Percentiles rank a stretch among this genome's conserved stretches.
These are phyloP conservation scores for Pyrenophora tritici-repentis DNA, from an alignment of 2,329 filamentous ascomycete genomes.

Conservation along the genomic window DNA sequence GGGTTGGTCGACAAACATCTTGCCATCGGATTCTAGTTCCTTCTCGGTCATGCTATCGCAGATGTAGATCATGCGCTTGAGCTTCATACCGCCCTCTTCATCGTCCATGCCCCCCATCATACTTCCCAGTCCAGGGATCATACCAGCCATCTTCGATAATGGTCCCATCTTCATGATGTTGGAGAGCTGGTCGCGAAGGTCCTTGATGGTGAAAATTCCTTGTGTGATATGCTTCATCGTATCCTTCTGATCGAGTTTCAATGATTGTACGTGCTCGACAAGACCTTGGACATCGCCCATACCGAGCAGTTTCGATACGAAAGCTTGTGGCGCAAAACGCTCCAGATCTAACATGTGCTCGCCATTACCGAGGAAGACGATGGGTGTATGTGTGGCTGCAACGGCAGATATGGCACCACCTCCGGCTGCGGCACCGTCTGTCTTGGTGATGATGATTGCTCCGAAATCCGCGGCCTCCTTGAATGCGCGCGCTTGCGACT, in stretches of 20 bases:
- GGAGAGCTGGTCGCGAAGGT: constrained; percentile 90
- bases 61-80: constrained; percentile 98
- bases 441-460: constrained; percentile 99
- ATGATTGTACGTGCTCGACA: constrained; percentile 92
- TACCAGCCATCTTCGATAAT: constrained; percentile 94
- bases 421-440: constrained; percentile 91
- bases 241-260: constrained; percentile 96
- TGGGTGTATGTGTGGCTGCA: constrained; percentile 92
- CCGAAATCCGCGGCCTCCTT: constrained; percentile 97
- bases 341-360: constrained; percentile 97
- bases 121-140: constrained; percentile 93
- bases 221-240: constrained; percentile 99
- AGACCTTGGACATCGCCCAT: constrained; percentile 97
- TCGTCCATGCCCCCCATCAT: constrained; percentile 98
- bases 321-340: constrained; percentile 87
- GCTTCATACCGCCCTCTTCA: constrained; percentile 88
- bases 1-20: constrained; percentile 90
- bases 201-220: constrained; percentile 92
- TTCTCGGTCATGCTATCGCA: constrained; percentile 98
- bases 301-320: constrained; percentile 89
- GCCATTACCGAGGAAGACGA: constrained; percentile 96
- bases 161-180: constrained; percentile 99
- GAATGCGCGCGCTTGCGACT: constrained; percentile 93
- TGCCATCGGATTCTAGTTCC: constrained; percentile 93
- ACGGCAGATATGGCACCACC: constrained; percentile 98